Percentiles rank a stretch among this genome's conserved stretches.
phyloP scores from a whole-genome alignment of 139 green algal species.

The Chlorella sp. region DNA sequence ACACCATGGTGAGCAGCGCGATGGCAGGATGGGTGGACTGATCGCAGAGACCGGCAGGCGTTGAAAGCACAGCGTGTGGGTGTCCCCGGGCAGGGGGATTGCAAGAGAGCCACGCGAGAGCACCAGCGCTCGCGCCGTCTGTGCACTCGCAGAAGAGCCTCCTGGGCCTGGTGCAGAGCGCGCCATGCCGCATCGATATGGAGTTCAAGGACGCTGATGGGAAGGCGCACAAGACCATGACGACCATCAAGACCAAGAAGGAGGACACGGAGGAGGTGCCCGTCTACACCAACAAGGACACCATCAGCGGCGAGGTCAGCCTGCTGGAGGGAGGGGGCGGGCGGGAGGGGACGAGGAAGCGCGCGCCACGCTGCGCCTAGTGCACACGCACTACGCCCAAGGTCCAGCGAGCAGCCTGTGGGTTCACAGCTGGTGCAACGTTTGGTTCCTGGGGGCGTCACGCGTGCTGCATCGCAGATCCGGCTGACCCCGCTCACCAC shows the following conservation, averaged over 20 bases:
- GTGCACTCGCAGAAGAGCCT: constrained; percentile 51
- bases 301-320: constrained; percentile 66
- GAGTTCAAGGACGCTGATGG: constrained; percentile 45
- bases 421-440: too few relatives aligned
- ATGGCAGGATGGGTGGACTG: too few relatives aligned
- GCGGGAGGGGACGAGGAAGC: background rate
- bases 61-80: too few relatives aligned
- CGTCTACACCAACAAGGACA: constrained; percentile 70
- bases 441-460: too few relatives aligned
- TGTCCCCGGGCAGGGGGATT: too few relatives aligned
- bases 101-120: too few relatives aligned
- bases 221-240: constrained; percentile 40
- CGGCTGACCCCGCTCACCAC: constrained; percentile 54
- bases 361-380: background rate
- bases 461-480: too few relatives aligned
- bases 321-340: background rate
- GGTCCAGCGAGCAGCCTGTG: too few relatives aligned
- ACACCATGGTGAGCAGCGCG: too few relatives aligned
- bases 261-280: constrained; percentile 60
- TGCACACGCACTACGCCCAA: too few relatives aligned
- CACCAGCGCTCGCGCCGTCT: too few relatives aligned
- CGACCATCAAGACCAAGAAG: constrained; percentile 41
- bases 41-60: too few relatives aligned
- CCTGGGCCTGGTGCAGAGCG: constrained; percentile 42
- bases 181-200: constrained; percentile 37